Conservation (phyloP, 2,329 filamentous ascomycete genomes). For the Eutypella sp. region DNA sequence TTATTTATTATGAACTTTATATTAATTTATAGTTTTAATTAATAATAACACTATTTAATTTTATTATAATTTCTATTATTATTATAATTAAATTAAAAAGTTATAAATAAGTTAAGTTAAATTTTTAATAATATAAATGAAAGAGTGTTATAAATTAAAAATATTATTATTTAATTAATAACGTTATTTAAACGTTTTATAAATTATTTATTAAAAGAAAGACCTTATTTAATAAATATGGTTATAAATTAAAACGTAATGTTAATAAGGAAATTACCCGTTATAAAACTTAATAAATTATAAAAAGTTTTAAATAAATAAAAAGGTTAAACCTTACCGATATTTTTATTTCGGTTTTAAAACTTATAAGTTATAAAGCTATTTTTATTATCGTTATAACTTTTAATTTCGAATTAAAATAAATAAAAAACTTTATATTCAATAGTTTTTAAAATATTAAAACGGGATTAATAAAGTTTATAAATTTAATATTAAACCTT, state of each 20-base stretch:
- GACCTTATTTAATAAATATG: neutral
- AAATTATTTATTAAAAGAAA: neutral
- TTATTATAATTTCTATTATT: constrained; percentile 1
- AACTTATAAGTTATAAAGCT: constrained; percentile 9
- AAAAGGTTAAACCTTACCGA: constrained; percentile 1
- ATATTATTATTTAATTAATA: constrained; percentile 6
- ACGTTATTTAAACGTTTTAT: neutral
- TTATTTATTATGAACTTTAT: neutral
- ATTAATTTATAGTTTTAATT: neutral
- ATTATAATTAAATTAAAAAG: constrained; percentile 1
- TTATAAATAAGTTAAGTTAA: constrained; percentile 4
- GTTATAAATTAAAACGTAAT: neutral
- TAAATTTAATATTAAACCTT: constrained; percentile 6
- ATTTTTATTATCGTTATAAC: constrained; percentile 3
- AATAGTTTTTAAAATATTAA: constrained; percentile 5
- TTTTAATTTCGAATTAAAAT: constrained; percentile 6
- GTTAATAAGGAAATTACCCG: neutral
- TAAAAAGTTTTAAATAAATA: neutral
- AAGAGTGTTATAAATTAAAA: constrained; percentile 3
- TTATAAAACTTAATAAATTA: neutral
- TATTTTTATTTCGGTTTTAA: constrained; percentile 6
- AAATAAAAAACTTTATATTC: constrained; percentile 9
- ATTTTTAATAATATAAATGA: constrained; percentile 1
- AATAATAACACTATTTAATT: constrained; percentile 2
- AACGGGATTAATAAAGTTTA: constrained; percentile 4